Evolutionary conservation across 2,329 filamentous ascomycete genomes (phyloP).

Genomic region (Scedosporium dehoogii): DNA sequence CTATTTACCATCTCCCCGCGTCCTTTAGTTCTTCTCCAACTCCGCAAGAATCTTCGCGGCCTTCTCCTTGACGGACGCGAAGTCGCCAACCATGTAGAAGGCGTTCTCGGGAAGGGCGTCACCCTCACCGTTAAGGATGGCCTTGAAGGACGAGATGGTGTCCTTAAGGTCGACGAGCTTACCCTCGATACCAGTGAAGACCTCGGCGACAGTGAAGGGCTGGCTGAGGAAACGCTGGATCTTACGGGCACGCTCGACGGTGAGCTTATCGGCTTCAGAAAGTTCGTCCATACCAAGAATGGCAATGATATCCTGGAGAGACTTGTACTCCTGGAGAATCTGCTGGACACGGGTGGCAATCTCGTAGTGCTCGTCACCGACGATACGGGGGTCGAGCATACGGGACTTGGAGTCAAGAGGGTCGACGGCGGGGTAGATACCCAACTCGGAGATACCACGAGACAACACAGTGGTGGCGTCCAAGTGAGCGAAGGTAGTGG

Average conservation of each 20-base stretch:
- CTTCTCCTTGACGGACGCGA: conserved; percentile 87
- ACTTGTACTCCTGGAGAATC: conserved; percentile 99
- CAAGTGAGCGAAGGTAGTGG: conserved; percentile 99
- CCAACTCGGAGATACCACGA: conserved; percentile 99
- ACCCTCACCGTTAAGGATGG: conserved; percentile 88
- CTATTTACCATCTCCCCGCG: conserved; percentile 3
- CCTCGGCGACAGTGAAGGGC: conserved; percentile 83
- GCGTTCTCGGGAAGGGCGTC: conserved; percentile 89
- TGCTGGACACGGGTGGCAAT: conserved; percentile 93
- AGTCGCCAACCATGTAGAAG: conserved; percentile 98
- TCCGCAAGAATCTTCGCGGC: conserved; percentile 99
- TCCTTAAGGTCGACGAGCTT: conserved; percentile 97
- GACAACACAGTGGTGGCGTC: conserved; percentile 99
- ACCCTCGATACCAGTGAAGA: conserved; percentile 92
- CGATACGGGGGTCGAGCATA: conserved; percentile 98
- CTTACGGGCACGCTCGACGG: conserved; percentile 99
- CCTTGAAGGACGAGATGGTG: conserved; percentile 95
- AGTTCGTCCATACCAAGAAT: conserved; percentile 99
- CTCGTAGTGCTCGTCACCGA: conserved; percentile 96
- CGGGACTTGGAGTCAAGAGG: conserved; percentile 99
- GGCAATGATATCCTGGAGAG: conserved; percentile 99
- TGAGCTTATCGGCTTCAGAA: conserved; percentile 98
- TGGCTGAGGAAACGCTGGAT: conserved; percentile 99
- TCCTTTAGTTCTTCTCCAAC: conserved; percentile 55
- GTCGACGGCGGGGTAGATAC: conserved; percentile 99